Evolutionary conservation across 305 asterid genomes (phyloP), one percentile per base, ranked within the genome.

Genomic region (Rubia peregrina): DNA sequence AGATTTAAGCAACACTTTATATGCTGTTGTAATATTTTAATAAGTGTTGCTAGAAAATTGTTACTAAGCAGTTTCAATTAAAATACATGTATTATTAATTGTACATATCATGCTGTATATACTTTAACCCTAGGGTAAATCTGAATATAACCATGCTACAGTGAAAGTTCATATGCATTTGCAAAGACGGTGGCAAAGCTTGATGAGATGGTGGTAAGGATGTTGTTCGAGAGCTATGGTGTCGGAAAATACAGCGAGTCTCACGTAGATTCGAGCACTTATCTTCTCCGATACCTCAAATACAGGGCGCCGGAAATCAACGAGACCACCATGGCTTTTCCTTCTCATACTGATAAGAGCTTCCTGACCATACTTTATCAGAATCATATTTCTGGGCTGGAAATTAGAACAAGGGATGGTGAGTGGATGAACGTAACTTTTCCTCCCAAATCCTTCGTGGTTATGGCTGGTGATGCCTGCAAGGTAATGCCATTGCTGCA

Each of bases 401-500:
- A 88, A 79, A 81, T 88, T 21, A 82, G 76, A 76, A 81, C 86
- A n/a, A 77, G 81, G 69, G 91, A 90, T 62, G 95, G 95, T 0
- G 76, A 82, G 3, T 88, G 91, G 89, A 85, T 87, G 51, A 66
- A 68, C 41, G 97, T 90, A 75, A 68, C 72, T 7, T 83, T 82
- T 43, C 79, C 90, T 4, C 82, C 87, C 42, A 83, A 86, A 1
- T 87, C 95, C 36, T 41, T 87, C 12, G 77, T 90, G 7, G 91
- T 90, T 82, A 88, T 90, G 90, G 97, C 97, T 0, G 97, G 95
- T 0, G 97, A 90, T 60, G 93, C 91, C 1, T 78, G 88, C 56
- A 83, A 83, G 95, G 95, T 69, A 79, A 3, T 59, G 16, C 10
- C 51, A 44, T 0, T 2, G 11, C 38, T 33, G 0, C 38, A 33